Evolutionary conservation across 768 basidiomycete species (phyloP).

Genomic region (Termitomyces titanicus): DNA sequence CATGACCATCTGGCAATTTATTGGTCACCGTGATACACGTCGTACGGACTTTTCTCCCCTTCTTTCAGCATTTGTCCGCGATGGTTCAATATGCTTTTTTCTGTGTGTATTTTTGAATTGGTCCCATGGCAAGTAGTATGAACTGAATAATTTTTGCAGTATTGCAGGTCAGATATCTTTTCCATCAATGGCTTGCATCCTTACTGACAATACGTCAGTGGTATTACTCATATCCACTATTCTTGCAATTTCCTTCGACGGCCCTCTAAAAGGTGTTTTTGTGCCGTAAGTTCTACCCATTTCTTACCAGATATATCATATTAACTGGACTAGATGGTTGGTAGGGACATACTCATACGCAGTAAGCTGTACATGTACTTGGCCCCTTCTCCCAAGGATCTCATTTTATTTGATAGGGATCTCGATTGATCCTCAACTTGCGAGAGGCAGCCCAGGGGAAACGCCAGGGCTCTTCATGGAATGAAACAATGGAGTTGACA

Average conservation of each 20-base stretch:
- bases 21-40: not conserved
- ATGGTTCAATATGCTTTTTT: slow-evolving; percentile 1
- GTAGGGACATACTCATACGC: not conserved
- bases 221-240: not conserved
- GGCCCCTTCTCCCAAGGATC: not conserved
- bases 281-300: slow-evolving; percentile 1
- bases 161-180: not conserved
- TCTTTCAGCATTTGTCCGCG: slow-evolving; percentile 1
- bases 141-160: not conserved
- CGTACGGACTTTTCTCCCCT: not conserved
- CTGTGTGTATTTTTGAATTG: not conserved
- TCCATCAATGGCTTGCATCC: not conserved
- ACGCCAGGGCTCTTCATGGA: not conserved
- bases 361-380: not conserved
- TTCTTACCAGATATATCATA: not conserved
- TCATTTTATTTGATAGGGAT: not conserved
- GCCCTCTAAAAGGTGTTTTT: not conserved
- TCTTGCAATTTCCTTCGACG: not conserved
- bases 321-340: not conserved
- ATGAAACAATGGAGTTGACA: not conserved
- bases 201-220: not conserved
- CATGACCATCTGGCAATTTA: slow-evolving; percentile 7
- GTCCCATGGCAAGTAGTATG: not conserved
- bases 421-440: slow-evolving; percentile 5
- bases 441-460: not conserved